These are phyloP conservation scores for Sclerotinia spermophila DNA, from an alignment of 2,329 filamentous ascomycete genomes.

Conservation along the genomic window DNA sequence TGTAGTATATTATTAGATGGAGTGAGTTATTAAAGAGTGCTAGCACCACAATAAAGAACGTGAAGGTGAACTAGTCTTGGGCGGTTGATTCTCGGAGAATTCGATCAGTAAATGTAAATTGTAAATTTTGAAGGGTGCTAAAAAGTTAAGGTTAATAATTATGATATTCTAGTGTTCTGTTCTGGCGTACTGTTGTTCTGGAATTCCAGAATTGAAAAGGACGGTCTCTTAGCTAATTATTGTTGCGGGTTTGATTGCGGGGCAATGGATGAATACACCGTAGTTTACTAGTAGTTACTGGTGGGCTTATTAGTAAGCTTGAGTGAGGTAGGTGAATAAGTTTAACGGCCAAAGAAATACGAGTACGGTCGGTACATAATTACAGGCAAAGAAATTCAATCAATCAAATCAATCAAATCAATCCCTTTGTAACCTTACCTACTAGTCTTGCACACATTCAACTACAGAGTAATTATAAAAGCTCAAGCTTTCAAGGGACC, in stretches of 20 bases:
- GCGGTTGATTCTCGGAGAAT: background rate
- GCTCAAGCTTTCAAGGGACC: background rate
- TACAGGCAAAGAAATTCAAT: too few species aligned
- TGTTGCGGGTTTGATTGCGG: background rate
- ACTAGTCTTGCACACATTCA: background rate
- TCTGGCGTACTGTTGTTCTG: background rate
- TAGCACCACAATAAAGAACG: background rate
- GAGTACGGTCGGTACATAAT: too few species aligned
- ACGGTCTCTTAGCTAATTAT: background rate
- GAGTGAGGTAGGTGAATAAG: too few species aligned
- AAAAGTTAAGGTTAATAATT: too few species aligned
- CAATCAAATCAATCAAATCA: too few species aligned
- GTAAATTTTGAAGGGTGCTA: background rate
- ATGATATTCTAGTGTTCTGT: too few species aligned
- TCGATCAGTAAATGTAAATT: background rate
- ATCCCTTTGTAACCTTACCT: too few species aligned
- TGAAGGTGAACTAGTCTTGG: background rate
- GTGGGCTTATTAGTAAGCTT: background rate
- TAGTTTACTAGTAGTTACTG: too few species aligned
- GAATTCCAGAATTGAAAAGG: background rate
- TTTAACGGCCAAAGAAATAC: background rate
- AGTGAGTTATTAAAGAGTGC: background rate
- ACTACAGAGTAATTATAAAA: too few species aligned
- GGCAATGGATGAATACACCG: background rate
- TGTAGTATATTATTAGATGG: background rate